These are phyloP conservation scores for Leersia perrieri DNA, from an alignment of 176 grass and related monocot species.

Conservation along the genomic window DNA sequence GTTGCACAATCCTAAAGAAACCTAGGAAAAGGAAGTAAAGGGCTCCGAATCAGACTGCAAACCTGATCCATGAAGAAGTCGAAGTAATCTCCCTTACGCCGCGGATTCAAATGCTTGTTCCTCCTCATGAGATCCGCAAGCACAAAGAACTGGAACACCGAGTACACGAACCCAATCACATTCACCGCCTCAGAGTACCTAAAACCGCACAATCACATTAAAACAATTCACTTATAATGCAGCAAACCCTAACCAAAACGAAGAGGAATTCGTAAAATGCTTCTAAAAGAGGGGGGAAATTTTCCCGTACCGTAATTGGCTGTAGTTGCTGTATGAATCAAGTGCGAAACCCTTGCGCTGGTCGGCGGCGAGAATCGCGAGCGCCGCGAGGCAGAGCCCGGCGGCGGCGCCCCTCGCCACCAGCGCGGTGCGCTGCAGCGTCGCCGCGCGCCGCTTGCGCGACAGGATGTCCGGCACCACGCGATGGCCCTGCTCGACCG, in stretches of 20 bases:
- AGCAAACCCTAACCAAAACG: conserved; percentile 31
- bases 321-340: conserved; percentile 76
- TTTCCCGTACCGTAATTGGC: conserved; percentile 58
- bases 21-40: conserved; percentile 9
- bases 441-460: conserved; percentile 39
- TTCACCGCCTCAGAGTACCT: conserved; percentile 92
- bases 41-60: background rate
- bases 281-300: background rate
- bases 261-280: background rate
- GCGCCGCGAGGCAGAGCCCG: conserved; percentile 67
- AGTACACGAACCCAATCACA: conserved; percentile 83
- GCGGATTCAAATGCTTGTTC: conserved; percentile 56
- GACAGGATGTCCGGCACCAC: conserved; percentile 40
- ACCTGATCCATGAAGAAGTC: conserved; percentile 99
- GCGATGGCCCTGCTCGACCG: background rate
- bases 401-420: conserved; percentile 47
- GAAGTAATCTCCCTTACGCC: conserved; percentile 58
- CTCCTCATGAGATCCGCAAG: conserved; percentile 42
- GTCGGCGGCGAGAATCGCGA: conserved; percentile 77
- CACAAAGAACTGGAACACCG: conserved; percentile 59
- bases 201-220: background rate
- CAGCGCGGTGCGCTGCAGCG: conserved; percentile 44
- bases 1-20: conserved; percentile 39
- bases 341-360: conserved; percentile 75
- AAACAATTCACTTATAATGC: background rate